Evolutionary conservation across 805 yeast genomes (phyloP), one percentile per base, ranked within the genome.

Genomic region (Monosporozyma yasuniensis): DNA sequence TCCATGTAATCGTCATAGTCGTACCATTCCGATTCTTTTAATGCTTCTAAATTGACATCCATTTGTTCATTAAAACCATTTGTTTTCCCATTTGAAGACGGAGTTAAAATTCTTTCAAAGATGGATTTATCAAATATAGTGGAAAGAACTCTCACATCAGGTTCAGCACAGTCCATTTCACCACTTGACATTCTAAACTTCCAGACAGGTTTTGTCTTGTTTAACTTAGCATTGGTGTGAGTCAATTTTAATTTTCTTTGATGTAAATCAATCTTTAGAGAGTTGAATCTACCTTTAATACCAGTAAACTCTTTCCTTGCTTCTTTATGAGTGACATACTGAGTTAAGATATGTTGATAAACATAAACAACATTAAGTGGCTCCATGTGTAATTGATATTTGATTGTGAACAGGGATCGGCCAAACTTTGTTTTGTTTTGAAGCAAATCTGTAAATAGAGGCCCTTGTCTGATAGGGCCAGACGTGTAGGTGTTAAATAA

Each of bases 1-100:
- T 89, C 96, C 10, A 78, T 69, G 56, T 78, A 89, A 61, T 89
- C 96, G 50, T 84, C 84, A 21, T 72, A 66, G 59, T 88, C 95
- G 45, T 79, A 71, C 96, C 96, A 89, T 2, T 67, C 59, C 4
- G 64, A 55, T 28, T 52, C 52, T 18, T 38, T 43, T 4, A 55
- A 28, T 7, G 41, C n/a, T 7, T 50, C 50, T 3, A 50, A 16
- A 35, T 52, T 51, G 11, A 45, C 27, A 5, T 8, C 28, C 12
- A 6, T 6, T 6, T 32, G 18, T 32, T 22, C 12, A 32, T 16
- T 8, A 3, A 12, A 32, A 3, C 28, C 19, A 12, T 19, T 14
- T 30, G 32, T 9, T 21, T 44, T 32, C 3, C 23, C 18, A 16
- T 18, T 10, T 8, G 44, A 21, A 4, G 38, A 10, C 11, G 48